These are phyloP conservation scores for Colletotrichum destructivum DNA, from an alignment of 2,329 filamentous ascomycete species.

Conservation along the genomic window DNA sequence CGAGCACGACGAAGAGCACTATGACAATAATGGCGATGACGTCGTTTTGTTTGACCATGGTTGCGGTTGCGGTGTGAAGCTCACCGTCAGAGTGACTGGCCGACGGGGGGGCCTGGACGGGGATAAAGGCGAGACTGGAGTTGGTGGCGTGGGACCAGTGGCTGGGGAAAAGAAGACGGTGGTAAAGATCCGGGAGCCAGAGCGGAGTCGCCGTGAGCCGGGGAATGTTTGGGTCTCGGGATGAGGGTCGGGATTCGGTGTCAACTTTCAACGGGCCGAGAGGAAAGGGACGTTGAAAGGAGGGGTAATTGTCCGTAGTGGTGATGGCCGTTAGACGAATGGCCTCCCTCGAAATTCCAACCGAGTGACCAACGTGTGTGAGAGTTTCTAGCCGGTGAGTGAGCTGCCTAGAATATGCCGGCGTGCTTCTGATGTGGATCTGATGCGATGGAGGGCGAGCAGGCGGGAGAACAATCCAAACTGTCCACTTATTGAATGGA, in stretches of 20 bases:
- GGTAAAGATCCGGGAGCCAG: background rate
- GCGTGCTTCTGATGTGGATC: slow-evolving; percentile 5
- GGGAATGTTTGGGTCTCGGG: slow-evolving; percentile 26
- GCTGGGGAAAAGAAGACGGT: background rate
- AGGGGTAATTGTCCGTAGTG: background rate
- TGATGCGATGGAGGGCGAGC: background rate
- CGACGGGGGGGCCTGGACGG: slow-evolving; percentile 3
- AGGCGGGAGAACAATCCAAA: background rate
- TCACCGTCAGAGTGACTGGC: slow-evolving; percentile 17
- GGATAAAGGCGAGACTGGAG: background rate
- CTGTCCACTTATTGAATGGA: background rate
- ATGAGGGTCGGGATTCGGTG: background rate
- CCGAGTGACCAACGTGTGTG: background rate
- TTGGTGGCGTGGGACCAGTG: slow-evolving; percentile 8
- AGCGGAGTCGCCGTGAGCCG: slow-evolving; percentile 32
- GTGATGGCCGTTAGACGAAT: background rate
- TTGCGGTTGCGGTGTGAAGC: slow-evolving; percentile 43
- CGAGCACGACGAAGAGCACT: slow-evolving; percentile 74
- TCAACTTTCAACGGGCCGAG: slow-evolving; percentile 2
- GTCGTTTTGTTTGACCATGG: slow-evolving; percentile 75
- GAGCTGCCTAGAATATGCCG: background rate
- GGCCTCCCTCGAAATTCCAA: slow-evolving; percentile 1
- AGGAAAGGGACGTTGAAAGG: background rate
- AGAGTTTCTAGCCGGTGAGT: background rate
- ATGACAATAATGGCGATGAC: slow-evolving; percentile 79